A percentile compares a stretch with the other conserved stretches of the same genome.
These are phyloP conservation scores for Alternaria consortialis DNA, from an alignment of 2,329 filamentous ascomycete genomes.

Conservation along the genomic window DNA sequence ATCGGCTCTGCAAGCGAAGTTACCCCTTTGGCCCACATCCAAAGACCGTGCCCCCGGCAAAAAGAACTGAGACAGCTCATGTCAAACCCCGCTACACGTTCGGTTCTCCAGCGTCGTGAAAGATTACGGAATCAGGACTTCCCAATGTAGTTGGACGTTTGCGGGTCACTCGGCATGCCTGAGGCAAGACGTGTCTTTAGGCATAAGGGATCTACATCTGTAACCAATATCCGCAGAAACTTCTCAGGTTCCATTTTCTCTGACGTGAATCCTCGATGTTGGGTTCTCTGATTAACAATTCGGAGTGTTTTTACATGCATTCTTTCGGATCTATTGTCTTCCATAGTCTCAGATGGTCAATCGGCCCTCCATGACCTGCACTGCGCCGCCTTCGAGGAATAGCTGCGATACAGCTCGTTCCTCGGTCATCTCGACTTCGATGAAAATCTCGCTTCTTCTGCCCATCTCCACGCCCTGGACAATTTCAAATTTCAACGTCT, in stretches of 20 bases:
- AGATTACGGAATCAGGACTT: slow-evolving; percentile 14
- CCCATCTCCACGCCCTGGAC: slow-evolving; percentile 64
- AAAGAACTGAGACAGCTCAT: slow-evolving; percentile 21
- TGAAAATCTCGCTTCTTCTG: slow-evolving; percentile 58
- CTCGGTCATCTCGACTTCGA: slow-evolving; percentile 55
- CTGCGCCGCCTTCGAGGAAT: slow-evolving; percentile 55
- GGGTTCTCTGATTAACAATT: slow-evolving; percentile 3
- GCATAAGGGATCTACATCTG: slow-evolving; percentile 18
- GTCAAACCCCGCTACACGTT: slow-evolving; percentile 14
- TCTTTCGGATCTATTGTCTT: slow-evolving; percentile 10
- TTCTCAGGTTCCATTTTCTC: slow-evolving; percentile 9
- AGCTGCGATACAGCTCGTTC: slow-evolving; percentile 51
- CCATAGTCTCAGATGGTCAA: slow-evolving; percentile 32
- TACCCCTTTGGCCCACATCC: slow-evolving; percentile 16
- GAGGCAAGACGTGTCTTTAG: slow-evolving; percentile 18
- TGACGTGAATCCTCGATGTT: slow-evolving; percentile 8
- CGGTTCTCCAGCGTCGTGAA: not conserved
- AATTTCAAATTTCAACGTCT: slow-evolving; percentile 53
- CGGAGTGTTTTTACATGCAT: not conserved
- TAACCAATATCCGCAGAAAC: slow-evolving; percentile 13
- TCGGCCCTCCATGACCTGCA: slow-evolving; percentile 52
- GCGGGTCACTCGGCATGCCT: slow-evolving; percentile 11
- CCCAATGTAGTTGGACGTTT: slow-evolving; percentile 4
- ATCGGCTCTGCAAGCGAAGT: slow-evolving; percentile 1
- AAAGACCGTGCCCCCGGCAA: slow-evolving; percentile 17